Percentiles rank a stretch among this genome's conserved stretches.
Conservation (phyloP, 1,139 yeast species). For the Diutina siamensis region DNA sequence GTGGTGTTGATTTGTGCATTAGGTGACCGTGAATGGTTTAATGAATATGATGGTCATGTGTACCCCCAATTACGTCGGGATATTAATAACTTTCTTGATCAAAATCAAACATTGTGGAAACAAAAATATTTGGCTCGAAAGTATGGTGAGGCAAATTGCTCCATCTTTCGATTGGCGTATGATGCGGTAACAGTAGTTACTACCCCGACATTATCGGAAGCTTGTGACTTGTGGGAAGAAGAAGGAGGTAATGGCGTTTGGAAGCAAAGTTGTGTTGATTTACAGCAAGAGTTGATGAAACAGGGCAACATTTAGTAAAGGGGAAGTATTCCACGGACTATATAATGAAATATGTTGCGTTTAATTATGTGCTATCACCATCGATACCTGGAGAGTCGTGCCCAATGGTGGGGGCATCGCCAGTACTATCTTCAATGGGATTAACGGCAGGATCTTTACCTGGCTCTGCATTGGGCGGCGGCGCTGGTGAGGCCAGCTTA, state of each 20-base stretch:
- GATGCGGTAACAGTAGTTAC: background rate
- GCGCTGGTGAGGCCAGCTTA: background rate
- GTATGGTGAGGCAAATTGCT: background rate
- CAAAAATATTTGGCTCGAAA: background rate
- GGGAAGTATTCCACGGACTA: background rate
- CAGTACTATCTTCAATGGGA: too few species aligned
- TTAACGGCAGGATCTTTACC: too few species aligned
- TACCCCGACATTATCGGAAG: background rate
- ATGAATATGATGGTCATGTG: background rate
- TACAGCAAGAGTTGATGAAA: background rate
- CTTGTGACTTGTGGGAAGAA: background rate
- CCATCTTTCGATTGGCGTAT: background rate
- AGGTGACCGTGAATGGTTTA: background rate
- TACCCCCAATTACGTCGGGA: background rate
- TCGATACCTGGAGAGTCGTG: too few species aligned
- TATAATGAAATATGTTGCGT: too few species aligned
- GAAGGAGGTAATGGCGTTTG: background rate
- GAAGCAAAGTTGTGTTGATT: background rate
- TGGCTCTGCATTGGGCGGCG: too few species aligned
- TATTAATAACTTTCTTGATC: background rate
- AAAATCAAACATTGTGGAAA: background rate
- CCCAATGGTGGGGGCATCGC: too few species aligned
- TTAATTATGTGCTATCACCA: too few species aligned
- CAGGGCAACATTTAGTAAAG: background rate
- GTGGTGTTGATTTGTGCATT: background rate